Base-by-base conservation (phyloP, 176 grass and related monocot genomes). In the Luzula sylvatica region DNA sequence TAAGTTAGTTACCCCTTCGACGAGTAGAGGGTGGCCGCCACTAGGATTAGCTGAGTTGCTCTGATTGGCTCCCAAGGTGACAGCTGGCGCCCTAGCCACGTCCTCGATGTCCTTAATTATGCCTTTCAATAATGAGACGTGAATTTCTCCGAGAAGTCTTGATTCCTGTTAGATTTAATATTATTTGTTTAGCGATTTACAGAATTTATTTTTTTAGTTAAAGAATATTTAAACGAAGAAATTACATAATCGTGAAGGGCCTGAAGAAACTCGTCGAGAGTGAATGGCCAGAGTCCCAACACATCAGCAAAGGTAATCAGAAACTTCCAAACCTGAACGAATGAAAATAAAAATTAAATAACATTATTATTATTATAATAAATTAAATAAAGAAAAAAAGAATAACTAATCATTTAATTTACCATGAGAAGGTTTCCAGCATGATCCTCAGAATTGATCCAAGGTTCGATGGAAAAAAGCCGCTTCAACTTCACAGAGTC, bases 211-310 rank as follows among this genome's bases (percentile, higher is more conserved):
- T 30, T 64, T 26, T n/a, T 40, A 70, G 29, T 50, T 35, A 23
- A 42, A 42, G 15, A 53, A 64, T 47, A 8, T 30, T 22, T 21
- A 61, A 38, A 67, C 52, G 60, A 52, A 72, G 49, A 43, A 74
- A 77, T 89, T 75, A 98, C 92, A 80, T 75, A 98, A 86, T 98
- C 92, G 80, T 98, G 92, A 71, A 98, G 85, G 76, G 77, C 83
- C 72, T 98, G 92, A 64, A 87, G 45, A 65, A 98, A 90, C 75
- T 98, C 92, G 47, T 98, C 85, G 73, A 90, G 75, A 74, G 81
- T 98, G 71, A 87, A 77, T 32, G 81, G 56, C 77, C 74, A 98
- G 73, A 98, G 81, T 29, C 78, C 85, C 19, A 98, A 74, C 56
- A 90, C 55, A 74, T 90, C 92, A 54, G 81, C 72, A 65, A 98